Evolutionary conservation across 2,329 filamentous ascomycete genomes (phyloP).

Genomic region (Coleophoma cylindrospora): DNA sequence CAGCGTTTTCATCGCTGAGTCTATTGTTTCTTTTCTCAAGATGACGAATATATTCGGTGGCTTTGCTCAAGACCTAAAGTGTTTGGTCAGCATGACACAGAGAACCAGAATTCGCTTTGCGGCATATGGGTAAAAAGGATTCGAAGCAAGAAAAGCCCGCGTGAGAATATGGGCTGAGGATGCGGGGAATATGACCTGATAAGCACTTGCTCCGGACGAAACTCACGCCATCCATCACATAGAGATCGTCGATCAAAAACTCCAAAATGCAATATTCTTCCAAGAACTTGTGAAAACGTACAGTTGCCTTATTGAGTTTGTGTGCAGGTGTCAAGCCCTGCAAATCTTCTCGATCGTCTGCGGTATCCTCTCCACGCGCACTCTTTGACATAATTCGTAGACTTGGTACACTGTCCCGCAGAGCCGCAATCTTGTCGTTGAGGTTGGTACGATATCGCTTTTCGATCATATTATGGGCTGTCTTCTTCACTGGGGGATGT

Average conservation of each 20-base stretch:
- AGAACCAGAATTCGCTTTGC: too few relatives aligned
- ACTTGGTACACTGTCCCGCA: slow-evolving; percentile 88
- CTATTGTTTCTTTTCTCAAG: slow-evolving; percentile 86
- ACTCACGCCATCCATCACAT: too few relatives aligned
- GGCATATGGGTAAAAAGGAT: too few relatives aligned
- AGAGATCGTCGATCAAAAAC: too few relatives aligned
- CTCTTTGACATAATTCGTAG: slow-evolving; percentile 78
- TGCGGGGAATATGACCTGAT: too few relatives aligned
- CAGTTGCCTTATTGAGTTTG: slow-evolving; percentile 97
- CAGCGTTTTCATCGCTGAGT: slow-evolving; percentile 73
- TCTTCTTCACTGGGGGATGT: slow-evolving; percentile 71
- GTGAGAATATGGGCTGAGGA: too few relatives aligned
- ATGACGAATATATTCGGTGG: slow-evolving; percentile 93
- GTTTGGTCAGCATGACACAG: too few relatives aligned
- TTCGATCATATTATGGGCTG: slow-evolving; percentile 97
- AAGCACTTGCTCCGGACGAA: too few relatives aligned
- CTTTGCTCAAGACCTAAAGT: slow-evolving; percentile 68
- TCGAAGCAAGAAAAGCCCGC: too few relatives aligned
- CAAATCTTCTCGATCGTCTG: slow-evolving; percentile 72
- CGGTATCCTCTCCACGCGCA: slow-evolving; percentile 60
- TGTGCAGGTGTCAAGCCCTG: slow-evolving; percentile 82
- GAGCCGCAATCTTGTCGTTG: slow-evolving; percentile 92
- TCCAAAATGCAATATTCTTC: too few relatives aligned
- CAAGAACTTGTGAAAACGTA: slow-evolving; percentile 27
- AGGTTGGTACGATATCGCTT: slow-evolving; percentile 94